Evolutionary conservation across 2,329 filamentous ascomycete genomes (phyloP), one percentile per base, ranked within the genome.

Genomic region (Chaetomium sp.): DNA sequence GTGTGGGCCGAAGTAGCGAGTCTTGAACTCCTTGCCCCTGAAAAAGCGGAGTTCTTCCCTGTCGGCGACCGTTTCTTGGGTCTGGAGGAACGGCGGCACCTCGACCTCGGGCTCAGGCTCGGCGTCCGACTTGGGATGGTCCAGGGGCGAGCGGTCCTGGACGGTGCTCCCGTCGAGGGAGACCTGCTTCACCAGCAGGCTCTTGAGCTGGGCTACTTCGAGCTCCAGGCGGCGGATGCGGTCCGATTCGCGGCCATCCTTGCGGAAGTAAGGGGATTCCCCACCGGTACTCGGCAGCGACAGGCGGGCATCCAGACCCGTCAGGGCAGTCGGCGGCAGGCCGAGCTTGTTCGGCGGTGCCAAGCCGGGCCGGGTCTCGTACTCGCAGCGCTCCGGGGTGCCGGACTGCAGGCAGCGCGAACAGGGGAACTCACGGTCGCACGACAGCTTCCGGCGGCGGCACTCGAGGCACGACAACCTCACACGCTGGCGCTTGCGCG

Each of bases 361-460:
- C 55, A 74, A 70, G 31, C 79, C 78, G 23, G 79, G 78, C 42
- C 78, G 74, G 33, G 83, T 82, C 74, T 87, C 85, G 71, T 87
- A 87, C 67, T 81, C 84, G 75, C 85, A 87, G 19, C 82, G 80
- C 59, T 86, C 85, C 23, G 84, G 81, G 31, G 84, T 87, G 70
- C 84, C 84, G 66, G 84, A 86, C 75, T 86, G 87, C 74, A 87
- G 80, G 74, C 85, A 87, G 55, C 85, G 82, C 74, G 86, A 84
- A 72, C 85, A 87, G 27, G 85, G 85, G 70, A 86, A 81, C 72
- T 85, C 85, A 66, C 85, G 79, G 74, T 87, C 85, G 73, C 85
- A 87, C 29, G 84, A 87, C 45, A 87, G 78, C 77, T 87, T 87
- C 62, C 85, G 79, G 61, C 85, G 80, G 50, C 85, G 83, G 70